A percentile compares a stretch with the other conserved stretches of the same genome.
Conservation (phyloP, 2,329 filamentous ascomycete species). For the Apiospora hydei region DNA sequence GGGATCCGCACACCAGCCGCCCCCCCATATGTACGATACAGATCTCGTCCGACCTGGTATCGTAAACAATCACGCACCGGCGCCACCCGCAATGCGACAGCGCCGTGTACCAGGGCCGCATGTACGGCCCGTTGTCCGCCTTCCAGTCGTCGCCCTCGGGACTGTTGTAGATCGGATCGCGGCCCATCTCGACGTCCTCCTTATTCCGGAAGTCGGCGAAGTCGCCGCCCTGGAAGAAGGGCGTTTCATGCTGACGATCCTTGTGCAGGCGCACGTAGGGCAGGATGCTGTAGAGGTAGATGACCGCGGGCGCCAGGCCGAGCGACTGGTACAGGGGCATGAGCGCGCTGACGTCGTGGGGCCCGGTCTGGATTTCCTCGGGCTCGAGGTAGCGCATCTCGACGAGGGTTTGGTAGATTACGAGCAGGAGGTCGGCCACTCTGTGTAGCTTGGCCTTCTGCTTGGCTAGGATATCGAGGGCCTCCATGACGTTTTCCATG, state of each 20-base stretch:
- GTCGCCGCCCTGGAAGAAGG: neutral
- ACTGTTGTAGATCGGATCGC: neutral
- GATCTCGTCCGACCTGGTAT: neutral
- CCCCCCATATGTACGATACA: neutral
- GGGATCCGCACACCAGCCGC: neutral
- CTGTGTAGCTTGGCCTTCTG: neutral
- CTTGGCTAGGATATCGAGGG: neutral
- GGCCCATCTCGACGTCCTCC: neutral
- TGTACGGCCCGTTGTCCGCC: neutral
- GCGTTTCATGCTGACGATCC: neutral
- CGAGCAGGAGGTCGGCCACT: neutral
- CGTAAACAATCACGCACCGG: neutral
- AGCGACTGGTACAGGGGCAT: neutral
- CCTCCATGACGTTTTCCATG: neutral
- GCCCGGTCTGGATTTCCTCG: neutral
- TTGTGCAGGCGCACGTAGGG: neutral
- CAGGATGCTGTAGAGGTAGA: neutral
- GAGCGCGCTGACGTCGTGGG: slow-evolving; percentile 4
- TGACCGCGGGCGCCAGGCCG: neutral
- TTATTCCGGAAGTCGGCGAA: neutral
- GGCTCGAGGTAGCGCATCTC: neutral
- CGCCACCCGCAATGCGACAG: neutral
- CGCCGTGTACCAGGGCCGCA: neutral
- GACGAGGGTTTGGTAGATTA: neutral
- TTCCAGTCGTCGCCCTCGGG: neutral